Evolutionary conservation across 176 grass and related monocot genomes (phyloP).

Genomic region (Avena eriantha): DNA sequence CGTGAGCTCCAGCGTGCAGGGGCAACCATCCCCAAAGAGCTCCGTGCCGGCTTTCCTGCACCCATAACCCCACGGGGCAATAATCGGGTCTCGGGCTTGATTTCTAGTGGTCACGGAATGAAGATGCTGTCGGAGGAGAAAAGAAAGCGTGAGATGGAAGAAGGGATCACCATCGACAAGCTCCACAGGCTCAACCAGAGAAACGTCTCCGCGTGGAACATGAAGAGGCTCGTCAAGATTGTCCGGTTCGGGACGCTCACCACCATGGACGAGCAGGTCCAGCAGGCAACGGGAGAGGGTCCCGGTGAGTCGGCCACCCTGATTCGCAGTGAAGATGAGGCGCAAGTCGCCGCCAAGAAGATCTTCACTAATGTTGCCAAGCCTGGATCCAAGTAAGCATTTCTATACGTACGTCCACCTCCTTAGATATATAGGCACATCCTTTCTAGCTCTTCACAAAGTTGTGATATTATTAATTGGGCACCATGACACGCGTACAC

Average conservation of each 20-base stretch:
- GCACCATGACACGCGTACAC: too few species aligned
- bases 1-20: constrained; percentile 65
- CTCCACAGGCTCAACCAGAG: constrained; percentile 74
- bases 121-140: constrained; percentile 48
- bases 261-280: constrained; percentile 72
- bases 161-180: constrained; percentile 58
- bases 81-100: constrained; percentile 44
- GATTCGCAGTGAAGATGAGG: constrained; percentile 71
- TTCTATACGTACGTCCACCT: not conserved
- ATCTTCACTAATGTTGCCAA: constrained; percentile 80
- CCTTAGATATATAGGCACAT: too few species aligned
- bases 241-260: constrained; percentile 58
- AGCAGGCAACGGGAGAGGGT: constrained; percentile 30
- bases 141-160: constrained; percentile 24
- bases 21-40: constrained; percentile 56
- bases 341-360: constrained; percentile 67
- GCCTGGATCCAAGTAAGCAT: constrained; percentile 59
- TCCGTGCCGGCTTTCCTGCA: constrained; percentile 34
- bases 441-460: too few species aligned
- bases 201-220: constrained; percentile 82
- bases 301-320: constrained; percentile 54
- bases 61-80: too few species aligned
- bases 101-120: constrained; percentile 36
- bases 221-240: constrained; percentile 73
- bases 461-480: too few species aligned